phyloP scores from a whole-genome alignment of 2,329 filamentous ascomycete species.

The Phoma sp. region DNA sequence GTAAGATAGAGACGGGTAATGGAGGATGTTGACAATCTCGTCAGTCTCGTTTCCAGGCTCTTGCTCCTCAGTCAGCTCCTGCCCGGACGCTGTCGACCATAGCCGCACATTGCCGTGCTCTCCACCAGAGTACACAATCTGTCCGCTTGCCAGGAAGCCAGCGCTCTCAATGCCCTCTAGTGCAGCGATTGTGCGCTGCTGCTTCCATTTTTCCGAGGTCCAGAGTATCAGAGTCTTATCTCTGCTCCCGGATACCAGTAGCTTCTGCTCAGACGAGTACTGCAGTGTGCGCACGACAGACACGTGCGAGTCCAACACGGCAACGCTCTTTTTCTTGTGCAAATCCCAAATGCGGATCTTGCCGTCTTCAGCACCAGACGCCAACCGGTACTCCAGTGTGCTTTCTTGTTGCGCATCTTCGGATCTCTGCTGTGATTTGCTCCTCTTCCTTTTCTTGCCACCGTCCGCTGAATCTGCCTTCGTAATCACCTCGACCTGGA shows the following conservation, averaged over 20 bases:
- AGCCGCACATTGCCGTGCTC: slow-evolving; percentile 81
- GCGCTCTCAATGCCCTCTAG: slow-evolving; percentile 84
- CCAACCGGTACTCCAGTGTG: slow-evolving; percentile 74
- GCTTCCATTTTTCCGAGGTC: slow-evolving; percentile 86
- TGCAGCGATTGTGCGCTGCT: slow-evolving; percentile 78
- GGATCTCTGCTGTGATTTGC: slow-evolving; percentile 53
- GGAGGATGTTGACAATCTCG: slow-evolving; percentile 74
- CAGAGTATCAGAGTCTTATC: slow-evolving; percentile 95
- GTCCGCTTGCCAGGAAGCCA: slow-evolving; percentile 76
- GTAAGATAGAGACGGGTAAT: slow-evolving; percentile 68
- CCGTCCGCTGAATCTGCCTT: slow-evolving; percentile 52
- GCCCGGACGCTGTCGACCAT: slow-evolving; percentile 79
- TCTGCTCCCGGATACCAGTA: slow-evolving; percentile 81
- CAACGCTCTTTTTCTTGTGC: slow-evolving; percentile 77
- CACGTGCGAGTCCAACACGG: slow-evolving; percentile 86
- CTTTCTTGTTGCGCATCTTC: slow-evolving; percentile 53
- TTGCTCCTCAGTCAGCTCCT: slow-evolving; percentile 80
- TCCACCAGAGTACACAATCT: slow-evolving; percentile 81
- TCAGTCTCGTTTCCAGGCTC: slow-evolving; percentile 64
- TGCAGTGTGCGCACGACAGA: slow-evolving; percentile 90
- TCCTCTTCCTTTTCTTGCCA: slow-evolving; percentile 46
- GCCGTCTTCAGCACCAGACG: slow-evolving; percentile 92
- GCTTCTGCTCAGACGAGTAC: slow-evolving; percentile 75
- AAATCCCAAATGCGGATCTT: slow-evolving; percentile 92
- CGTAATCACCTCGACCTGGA: slow-evolving; percentile 68